Evolutionary conservation across 2,329 filamentous ascomycete genomes (phyloP), one percentile per base, ranked within the genome.

Genomic region (Zymoseptoria pseudotritici): DNA sequence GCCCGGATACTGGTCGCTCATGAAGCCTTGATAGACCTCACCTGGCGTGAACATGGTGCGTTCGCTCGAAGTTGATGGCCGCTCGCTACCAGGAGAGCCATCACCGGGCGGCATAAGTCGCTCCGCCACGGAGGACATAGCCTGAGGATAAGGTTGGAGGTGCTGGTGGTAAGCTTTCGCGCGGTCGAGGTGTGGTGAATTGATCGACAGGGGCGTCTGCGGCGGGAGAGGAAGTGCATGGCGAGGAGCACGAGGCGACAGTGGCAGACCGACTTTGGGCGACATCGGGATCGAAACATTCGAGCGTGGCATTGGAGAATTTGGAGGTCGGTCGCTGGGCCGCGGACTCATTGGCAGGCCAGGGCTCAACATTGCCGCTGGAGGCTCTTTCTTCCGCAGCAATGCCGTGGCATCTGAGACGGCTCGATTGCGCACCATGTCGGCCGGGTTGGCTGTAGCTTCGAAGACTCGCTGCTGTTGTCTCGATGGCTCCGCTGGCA

Each of bases 1-100:
- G 63, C 90, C 89, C 0, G 93, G 91, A 71, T 91, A 93, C 65
- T 96, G 89, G 0, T 96, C 91, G 0, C 88, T 91, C 4, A 91
- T 81, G 21, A 97, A 82, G 0, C 91, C 91, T 67, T 82, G 87
- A 72, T 86, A 95, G 21, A 96, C 84, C 57, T 79, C 76, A 24
- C 72, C 74, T 21, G 76, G 71, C 10, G 67, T 65, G 53, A 63
- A 65, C 20, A 65, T 51, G 20, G 63, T 64, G 10, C 62, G 59
- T 53, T 69, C 67, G 53, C 62, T 70, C 10, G 68, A 69, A 17
- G 64, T 61, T 1, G 66, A 69, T 3, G 67, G 63, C 9, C 66
- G 63, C 46, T 69, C 69, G 21, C 62, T 57, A 29, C 69, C 69
- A n/a, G 65, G 61, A 51, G 64, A 68, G 10, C 58, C 58, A 50